phyloP scores from a whole-genome alignment of 352 stramenopile genomes.

The Pilasporangium apinafurcum region DNA sequence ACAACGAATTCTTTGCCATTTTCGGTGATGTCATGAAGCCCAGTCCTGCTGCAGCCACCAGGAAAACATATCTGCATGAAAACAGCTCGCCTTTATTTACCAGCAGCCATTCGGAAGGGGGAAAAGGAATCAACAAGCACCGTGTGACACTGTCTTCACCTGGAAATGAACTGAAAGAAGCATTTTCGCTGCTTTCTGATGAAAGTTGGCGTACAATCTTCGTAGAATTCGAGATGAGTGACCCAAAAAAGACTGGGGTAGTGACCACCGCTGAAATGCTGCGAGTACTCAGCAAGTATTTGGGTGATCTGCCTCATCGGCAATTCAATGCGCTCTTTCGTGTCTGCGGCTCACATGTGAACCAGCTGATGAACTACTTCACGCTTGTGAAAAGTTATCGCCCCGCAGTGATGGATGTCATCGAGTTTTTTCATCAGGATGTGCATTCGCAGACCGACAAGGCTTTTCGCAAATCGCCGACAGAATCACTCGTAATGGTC shows the following conservation, averaged over 20 bases:
- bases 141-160: conserved; percentile 47
- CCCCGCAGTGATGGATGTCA: conserved; percentile 37
- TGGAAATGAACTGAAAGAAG: conserved; percentile 67
- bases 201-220: conserved; percentile 57
- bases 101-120: conserved; percentile 32
- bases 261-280: conserved; percentile 56
- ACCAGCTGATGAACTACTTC: conserved; percentile 69
- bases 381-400: conserved; percentile 67
- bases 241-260: conserved; percentile 49
- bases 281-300: conserved; percentile 53
- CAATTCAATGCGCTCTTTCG: conserved; percentile 58
- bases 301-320: conserved; percentile 43
- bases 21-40: conserved; percentile 52
- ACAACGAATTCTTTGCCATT: conserved; percentile 49
- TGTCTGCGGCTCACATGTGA: conserved; percentile 50
- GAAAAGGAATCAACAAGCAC: conserved; percentile 56
- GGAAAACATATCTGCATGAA: conserved; percentile 33
- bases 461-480: conserved; percentile 48
- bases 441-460: conserved; percentile 24
- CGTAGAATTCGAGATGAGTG: conserved; percentile 54
- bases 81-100: conserved; percentile 62
- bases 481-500: conserved; percentile 65
- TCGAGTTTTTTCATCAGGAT: conserved; percentile 51
- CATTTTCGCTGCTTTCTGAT: conserved; percentile 51
- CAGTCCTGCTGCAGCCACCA: conserved; percentile 11